Conservation (phyloP, 2,329 filamentous ascomycete genomes). For the Ophiosphaerella narmari region DNA sequence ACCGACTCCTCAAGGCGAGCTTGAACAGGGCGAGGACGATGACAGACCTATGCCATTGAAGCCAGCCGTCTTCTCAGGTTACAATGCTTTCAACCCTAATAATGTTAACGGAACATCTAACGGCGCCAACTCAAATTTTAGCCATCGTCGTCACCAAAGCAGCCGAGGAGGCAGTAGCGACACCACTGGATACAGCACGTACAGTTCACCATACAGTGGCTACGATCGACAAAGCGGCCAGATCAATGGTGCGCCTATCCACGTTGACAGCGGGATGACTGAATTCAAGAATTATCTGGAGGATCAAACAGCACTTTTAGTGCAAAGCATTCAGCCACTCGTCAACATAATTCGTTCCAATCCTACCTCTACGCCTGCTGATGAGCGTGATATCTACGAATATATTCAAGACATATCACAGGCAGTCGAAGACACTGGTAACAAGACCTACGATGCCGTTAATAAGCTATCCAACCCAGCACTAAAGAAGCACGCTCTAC, state of each 20-base stretch:
- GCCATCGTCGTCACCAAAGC: constrained; percentile 34
- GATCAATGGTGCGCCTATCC: constrained; percentile 27
- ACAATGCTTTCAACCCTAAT: constrained; percentile 27
- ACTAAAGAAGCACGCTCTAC: constrained; percentile 56
- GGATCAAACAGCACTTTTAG: constrained; percentile 77
- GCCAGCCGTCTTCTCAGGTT: constrained; percentile 25
- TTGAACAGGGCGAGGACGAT: constrained; percentile 69
- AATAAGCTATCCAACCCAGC: constrained; percentile 55
- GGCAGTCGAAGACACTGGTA: constrained; percentile 72
- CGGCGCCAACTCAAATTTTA: constrained; percentile 11
- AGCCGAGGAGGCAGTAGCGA: constrained; percentile 45
- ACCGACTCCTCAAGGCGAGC: constrained; percentile 71
- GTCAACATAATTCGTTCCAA: constrained; percentile 67
- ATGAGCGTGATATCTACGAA: constrained; percentile 60
- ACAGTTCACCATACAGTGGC: constrained; percentile 44
- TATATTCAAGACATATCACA: constrained; percentile 72
- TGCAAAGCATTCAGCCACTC: constrained; percentile 81
- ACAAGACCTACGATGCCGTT: constrained; percentile 62
- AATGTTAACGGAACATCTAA: constrained; percentile 22
- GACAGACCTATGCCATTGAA: constrained; percentile 45
- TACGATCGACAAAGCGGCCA: constrained; percentile 41
- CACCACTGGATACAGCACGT: constrained; percentile 41
- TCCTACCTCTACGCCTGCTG: constrained; percentile 31
- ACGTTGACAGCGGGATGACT: constrained; percentile 51
- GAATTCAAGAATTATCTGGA: constrained; percentile 77